Evolutionary conservation across 2,329 filamentous ascomycete species (phyloP).

Genomic region (Zarea fungicola): DNA sequence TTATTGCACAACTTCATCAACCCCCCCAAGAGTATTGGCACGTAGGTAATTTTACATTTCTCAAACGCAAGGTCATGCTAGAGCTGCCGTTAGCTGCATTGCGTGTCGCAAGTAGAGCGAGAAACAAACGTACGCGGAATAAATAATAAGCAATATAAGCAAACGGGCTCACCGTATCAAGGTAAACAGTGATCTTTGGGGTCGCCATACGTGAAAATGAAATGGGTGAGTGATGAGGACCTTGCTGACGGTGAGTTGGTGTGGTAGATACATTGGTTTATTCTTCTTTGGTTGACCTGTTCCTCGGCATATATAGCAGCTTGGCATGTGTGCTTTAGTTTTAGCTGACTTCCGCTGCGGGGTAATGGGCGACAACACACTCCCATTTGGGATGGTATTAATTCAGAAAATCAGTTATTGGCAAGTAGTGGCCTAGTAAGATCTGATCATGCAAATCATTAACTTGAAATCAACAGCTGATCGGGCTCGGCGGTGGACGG

Average conservation of each 20-base stretch:
- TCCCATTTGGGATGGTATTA: not conserved
- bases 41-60: slow-evolving; percentile 26
- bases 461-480: no score
- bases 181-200: slow-evolving; percentile 32
- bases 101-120: not conserved
- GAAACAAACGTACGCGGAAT: slow-evolving; percentile 27
- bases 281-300: not conserved
- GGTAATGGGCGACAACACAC: no score
- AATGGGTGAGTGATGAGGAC: no score
- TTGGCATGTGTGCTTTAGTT: not conserved
- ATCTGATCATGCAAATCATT: no score
- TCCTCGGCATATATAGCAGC: not conserved
- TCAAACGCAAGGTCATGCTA: slow-evolving; percentile 29
- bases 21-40: slow-evolving; percentile 34
- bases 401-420: no score
- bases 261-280: not conserved
- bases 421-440: no score
- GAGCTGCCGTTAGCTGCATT: not conserved
- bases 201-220: not conserved
- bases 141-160: slow-evolving; percentile 34
- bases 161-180: slow-evolving; percentile 37
- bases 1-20: slow-evolving; percentile 34
- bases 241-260: no score
- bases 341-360: not conserved
- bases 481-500: no score